A percentile compares a stretch with the other conserved stretches of the same genome.
Conservation (phyloP, 768 basidiomycete species). For the Psilocybe azurescens region DNA sequence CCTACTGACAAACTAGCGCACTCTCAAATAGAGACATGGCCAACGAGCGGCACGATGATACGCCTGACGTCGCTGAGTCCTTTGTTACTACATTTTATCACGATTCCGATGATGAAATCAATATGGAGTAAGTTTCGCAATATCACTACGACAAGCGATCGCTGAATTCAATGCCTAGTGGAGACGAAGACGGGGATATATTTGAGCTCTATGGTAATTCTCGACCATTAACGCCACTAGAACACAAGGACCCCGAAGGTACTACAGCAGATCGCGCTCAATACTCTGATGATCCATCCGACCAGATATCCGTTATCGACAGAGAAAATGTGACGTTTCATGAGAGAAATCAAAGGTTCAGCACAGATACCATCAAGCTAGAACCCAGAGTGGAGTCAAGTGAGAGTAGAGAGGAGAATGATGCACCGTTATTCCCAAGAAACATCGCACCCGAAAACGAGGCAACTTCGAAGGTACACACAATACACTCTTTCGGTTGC, state of each 20-base stretch:
- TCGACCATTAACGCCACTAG: conserved; percentile 23
- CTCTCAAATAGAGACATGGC: background rate
- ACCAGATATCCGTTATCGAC: background rate
- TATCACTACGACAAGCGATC: background rate
- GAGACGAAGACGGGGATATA: conserved; percentile 32
- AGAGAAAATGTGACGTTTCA: background rate
- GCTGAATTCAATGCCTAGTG: conserved; percentile 19
- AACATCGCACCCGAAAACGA: background rate
- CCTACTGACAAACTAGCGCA: background rate
- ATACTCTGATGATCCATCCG: background rate
- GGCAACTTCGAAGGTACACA: conserved; percentile 1
- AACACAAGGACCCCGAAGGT: background rate
- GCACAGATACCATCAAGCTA: background rate
- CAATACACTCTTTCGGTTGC: background rate
- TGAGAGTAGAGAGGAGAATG: background rate
- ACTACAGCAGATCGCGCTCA: background rate
- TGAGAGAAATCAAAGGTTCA: background rate
- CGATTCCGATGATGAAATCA: conserved; percentile 18
- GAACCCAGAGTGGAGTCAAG: background rate
- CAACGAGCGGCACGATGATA: background rate
- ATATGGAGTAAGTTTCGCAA: conserved; percentile 18
- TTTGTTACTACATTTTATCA: conserved; percentile 26
- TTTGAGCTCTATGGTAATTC: conserved; percentile 33
- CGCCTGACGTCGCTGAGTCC: conserved; percentile 19
- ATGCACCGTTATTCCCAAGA: background rate